phyloP scores from a whole-genome alignment of 164 flowering plant genomes.

The Malania oleifera region DNA sequence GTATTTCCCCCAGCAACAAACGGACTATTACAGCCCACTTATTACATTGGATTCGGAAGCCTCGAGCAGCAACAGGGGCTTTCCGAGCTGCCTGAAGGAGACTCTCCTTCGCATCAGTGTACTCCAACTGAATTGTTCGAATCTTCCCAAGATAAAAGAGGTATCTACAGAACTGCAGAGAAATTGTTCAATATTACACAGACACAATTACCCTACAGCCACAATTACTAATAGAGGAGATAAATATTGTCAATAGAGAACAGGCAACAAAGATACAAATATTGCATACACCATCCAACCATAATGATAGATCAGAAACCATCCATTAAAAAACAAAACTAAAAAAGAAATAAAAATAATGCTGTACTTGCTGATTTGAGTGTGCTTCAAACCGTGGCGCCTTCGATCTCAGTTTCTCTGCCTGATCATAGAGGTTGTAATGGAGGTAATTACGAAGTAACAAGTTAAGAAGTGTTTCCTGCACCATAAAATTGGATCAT shows the following conservation, averaged over 20 bases:
- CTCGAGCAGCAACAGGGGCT: constrained; percentile 45
- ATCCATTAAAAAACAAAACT: too few species aligned
- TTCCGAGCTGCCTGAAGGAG: constrained; percentile 39
- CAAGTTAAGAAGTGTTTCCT: constrained; percentile 87
- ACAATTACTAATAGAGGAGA: too few species aligned
- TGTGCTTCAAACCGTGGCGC: constrained; percentile 97
- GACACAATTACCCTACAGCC: too few species aligned
- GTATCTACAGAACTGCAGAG: constrained; percentile 9
- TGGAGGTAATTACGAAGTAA: constrained; percentile 91
- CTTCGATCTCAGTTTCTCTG: constrained; percentile 91
- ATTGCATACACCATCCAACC: too few species aligned
- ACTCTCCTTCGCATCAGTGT: constrained; percentile 37
- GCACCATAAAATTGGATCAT: constrained; percentile 18
- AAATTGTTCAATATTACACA: too few species aligned
- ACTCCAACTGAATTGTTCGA: constrained; percentile 37
- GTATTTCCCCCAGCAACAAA: constrained; percentile 84
- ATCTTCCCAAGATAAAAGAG: constrained; percentile 28
- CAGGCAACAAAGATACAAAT: too few species aligned
- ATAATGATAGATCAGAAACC: too few species aligned
- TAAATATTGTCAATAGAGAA: too few species aligned
- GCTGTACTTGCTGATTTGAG: constrained; percentile 94
- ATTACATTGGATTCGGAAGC: constrained; percentile 76
- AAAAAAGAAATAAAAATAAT: too few species aligned
- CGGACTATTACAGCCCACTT: constrained; percentile 93
- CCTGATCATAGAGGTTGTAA: constrained; percentile 92